Evolutionary conservation across 306 rosid species (phyloP).

Genomic region (Malus asiatica): DNA sequence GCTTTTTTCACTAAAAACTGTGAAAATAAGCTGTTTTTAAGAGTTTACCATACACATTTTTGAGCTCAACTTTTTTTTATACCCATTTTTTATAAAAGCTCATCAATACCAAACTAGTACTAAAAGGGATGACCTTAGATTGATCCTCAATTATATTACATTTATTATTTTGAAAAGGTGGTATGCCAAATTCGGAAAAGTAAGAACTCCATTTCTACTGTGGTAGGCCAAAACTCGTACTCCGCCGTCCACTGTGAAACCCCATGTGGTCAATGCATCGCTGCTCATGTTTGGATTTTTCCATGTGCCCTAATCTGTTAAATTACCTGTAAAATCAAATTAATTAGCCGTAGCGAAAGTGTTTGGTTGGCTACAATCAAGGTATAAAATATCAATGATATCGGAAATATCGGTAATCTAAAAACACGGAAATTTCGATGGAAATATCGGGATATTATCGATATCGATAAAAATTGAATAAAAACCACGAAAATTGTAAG

Average conservation of each 20-base stretch:
- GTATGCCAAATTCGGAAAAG: not conserved
- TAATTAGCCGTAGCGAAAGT: not conserved
- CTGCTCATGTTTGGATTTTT: not conserved
- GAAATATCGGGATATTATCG: too few species aligned
- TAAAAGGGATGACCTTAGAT: not conserved
- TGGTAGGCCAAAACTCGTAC: not conserved
- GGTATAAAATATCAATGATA: too few species aligned
- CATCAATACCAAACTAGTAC: too few species aligned
- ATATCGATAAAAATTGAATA: too few species aligned
- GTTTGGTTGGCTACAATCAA: not conserved
- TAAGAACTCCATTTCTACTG: not conserved
- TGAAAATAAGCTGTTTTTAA: too few species aligned
- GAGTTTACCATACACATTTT: rapidly evolving
- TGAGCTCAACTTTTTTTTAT: too few species aligned
- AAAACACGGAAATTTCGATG: too few species aligned
- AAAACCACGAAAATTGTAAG: too few species aligned
- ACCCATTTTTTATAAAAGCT: too few species aligned
- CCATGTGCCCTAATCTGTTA: not conserved
- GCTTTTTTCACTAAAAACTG: too few species aligned
- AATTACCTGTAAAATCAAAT: not conserved
- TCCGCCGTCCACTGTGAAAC: not conserved
- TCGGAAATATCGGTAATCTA: too few species aligned
- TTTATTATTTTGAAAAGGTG: not conserved
- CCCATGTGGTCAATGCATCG: not conserved
- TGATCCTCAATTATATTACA: not conserved